Evolutionary conservation across 2,329 filamentous ascomycete genomes (phyloP).

Genomic region (Talaromyces marneffei): DNA sequence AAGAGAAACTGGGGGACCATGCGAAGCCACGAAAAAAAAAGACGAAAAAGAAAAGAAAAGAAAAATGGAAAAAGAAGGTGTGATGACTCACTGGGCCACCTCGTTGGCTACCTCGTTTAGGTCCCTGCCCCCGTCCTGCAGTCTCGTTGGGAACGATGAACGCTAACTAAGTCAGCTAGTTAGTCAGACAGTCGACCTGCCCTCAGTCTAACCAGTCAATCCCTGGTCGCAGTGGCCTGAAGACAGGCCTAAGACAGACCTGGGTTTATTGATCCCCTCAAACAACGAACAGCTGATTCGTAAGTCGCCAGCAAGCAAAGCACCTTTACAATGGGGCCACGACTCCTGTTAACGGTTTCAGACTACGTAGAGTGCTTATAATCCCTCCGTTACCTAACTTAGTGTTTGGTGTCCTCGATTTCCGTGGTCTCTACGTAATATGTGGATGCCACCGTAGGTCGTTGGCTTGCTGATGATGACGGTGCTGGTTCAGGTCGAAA

Average conservation of each 20-base stretch:
- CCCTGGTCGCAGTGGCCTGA: not conserved
- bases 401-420: not conserved
- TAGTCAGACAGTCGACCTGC: not conserved
- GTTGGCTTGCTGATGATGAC: not conserved
- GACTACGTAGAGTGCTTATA: not conserved
- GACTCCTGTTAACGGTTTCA: not conserved
- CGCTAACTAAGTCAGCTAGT: not conserved
- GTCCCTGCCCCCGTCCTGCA: not conserved
- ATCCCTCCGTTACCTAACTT: too few relatives aligned
- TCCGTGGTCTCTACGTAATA: not conserved
- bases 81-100: not conserved
- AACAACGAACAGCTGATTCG: not conserved
- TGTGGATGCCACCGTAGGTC: not conserved
- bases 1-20: not conserved
- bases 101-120: not conserved
- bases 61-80: not conserved
- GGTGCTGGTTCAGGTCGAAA: not conserved
- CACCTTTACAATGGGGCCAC: not conserved
- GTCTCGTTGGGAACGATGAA: not conserved
- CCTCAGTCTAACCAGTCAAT: too few relatives aligned
- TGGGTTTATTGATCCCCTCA: not conserved
- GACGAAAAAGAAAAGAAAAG: not conserved
- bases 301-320: not conserved
- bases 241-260: not conserved
- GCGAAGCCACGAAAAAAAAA: not conserved